Percentiles rank a stretch among this genome's conserved stretches.
Evolutionary conservation across 2,329 filamentous ascomycete genomes (phyloP).

Genomic region (Hirsutella minnesotensis): DNA sequence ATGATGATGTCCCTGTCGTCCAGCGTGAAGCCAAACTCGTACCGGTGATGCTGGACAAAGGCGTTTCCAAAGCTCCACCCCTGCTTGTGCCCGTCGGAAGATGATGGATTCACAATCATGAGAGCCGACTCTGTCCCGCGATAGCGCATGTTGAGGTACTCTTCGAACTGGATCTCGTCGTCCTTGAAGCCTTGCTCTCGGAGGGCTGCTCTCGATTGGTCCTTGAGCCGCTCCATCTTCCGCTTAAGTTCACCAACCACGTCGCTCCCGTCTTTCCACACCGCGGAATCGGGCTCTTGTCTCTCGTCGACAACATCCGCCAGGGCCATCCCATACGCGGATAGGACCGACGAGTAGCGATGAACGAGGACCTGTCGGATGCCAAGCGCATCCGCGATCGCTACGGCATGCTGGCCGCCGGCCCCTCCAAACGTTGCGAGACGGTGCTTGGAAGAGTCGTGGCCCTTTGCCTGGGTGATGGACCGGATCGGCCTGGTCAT

Average conservation of each 20-base stretch:
- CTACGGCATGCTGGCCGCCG: constrained; percentile 31
- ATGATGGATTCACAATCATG: constrained; percentile 69
- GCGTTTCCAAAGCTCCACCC: constrained; percentile 71
- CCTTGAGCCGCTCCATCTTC: constrained; percentile 71
- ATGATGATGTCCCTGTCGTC: constrained; percentile 29
- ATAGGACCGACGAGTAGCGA: constrained; percentile 31
- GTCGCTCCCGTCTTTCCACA: constrained; percentile 41
- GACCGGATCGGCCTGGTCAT: constrained; percentile 24
- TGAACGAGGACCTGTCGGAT: constrained; percentile 31
- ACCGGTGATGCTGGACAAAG: constrained; percentile 71
- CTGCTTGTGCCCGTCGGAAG: constrained; percentile 38
- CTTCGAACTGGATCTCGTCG: constrained; percentile 15
- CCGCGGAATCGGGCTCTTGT: constrained; percentile 23
- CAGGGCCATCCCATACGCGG: constrained; percentile 33
- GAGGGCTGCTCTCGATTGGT: constrained; percentile 57
- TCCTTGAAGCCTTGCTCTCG: constrained; percentile 63
- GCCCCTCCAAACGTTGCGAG: constrained; percentile 25
- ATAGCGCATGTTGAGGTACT: constrained; percentile 82
- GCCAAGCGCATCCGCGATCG: constrained; percentile 28
- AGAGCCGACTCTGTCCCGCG: constrained; percentile 81
- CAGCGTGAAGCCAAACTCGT: constrained; percentile 60
- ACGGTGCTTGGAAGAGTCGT: constrained; percentile 21
- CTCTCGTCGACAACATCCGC: constrained; percentile 32
- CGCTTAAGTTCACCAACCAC: constrained; percentile 50
- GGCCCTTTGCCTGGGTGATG: constrained; percentile 22